Evolutionary conservation across 495 filamentous ascomycete species (phyloP), one percentile per base, ranked within the genome.

Genomic region (Tuber indicum): DNA sequence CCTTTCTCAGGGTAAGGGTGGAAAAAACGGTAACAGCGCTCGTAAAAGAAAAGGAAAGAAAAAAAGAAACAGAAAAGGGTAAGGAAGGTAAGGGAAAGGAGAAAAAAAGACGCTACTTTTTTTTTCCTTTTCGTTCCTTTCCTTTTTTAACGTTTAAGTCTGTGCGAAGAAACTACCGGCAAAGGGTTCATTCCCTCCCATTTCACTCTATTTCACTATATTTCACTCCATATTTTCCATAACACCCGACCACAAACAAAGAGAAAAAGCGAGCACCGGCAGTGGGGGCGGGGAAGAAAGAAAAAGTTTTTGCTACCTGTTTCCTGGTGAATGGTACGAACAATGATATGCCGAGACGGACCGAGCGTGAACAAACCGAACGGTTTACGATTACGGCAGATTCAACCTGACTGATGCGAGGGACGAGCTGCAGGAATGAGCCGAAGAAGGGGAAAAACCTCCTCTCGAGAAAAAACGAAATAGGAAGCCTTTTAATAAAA

Each of bases 341-440:
- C 26, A 10, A 71, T 39, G 71, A 76, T 76, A 78, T 76, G 74
- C 78, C 77, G 77, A 79, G 77, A 76, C 71, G 77, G 58, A 66
- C 77, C 77, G 78, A 80, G 78, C 62, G 77, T 76, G 77, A 73
- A 74, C 14, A 66, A 66, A 17, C 58, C 32, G n/a, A 66, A 36
- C 26, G 14, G 26, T 66, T 66, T 66, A 66, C 26, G 58, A 73
- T 62, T 47, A 70, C 72, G 74, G 71, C 74, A 77, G 75, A 77
- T 70, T 79, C n/a, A 10, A 62, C n/a, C 23, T 3, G 52, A 14
- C 72, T 32, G 69, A 72, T 45, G 77, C 74, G 77, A 79, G 71
- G 76, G 74, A 70, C 23, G 10, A 70, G 58, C 46, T 52, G 69
- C 75, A 75, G 52, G 72, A 77, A 52, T 74, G 74, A 41, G 10